A percentile compares a stretch with the other conserved stretches of the same genome.
phyloP scores from a whole-genome alignment of 176 grass and related monocot species.

The Aegilops bicornis region DNA sequence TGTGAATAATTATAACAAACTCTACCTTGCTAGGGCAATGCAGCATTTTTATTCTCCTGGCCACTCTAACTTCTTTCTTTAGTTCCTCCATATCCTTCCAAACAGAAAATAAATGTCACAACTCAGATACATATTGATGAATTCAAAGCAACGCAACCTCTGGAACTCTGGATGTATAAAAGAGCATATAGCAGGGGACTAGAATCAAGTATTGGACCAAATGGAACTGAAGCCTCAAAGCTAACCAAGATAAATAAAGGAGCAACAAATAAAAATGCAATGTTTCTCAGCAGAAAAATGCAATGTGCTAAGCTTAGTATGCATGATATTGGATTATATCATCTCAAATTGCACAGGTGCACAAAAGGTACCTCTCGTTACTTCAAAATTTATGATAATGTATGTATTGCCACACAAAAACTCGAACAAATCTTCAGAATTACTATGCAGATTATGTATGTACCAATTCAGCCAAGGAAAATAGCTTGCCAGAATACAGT shows the following conservation, averaged over 20 bases:
- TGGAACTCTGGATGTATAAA: conserved; percentile 1
- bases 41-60: conserved; percentile 94
- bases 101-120: conserved; percentile 21
- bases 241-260: neutral
- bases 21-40: conserved; percentile 84
- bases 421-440: conserved; percentile 10
- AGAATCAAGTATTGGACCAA: conserved; percentile 1
- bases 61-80: conserved; percentile 78
- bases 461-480: neutral
- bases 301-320: neutral
- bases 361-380: neutral
- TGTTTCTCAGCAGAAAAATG: neutral
- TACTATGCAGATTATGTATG: neutral
- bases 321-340: neutral
- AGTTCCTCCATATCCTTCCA: conserved; percentile 70
- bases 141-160: neutral
- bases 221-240: conserved; percentile 3
- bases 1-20: neutral
- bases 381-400: conserved; percentile 12
- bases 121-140: neutral
- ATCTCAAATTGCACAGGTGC: neutral
- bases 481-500: conserved; percentile 18
- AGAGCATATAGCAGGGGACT: neutral
- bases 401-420: neutral
- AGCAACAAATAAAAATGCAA: conserved; percentile 14